A percentile compares a stretch with the other conserved stretches of the same genome.
These are phyloP conservation scores for Penicillium parvum DNA, from an alignment of 495 filamentous ascomycete genomes.

Conservation along the genomic window DNA sequence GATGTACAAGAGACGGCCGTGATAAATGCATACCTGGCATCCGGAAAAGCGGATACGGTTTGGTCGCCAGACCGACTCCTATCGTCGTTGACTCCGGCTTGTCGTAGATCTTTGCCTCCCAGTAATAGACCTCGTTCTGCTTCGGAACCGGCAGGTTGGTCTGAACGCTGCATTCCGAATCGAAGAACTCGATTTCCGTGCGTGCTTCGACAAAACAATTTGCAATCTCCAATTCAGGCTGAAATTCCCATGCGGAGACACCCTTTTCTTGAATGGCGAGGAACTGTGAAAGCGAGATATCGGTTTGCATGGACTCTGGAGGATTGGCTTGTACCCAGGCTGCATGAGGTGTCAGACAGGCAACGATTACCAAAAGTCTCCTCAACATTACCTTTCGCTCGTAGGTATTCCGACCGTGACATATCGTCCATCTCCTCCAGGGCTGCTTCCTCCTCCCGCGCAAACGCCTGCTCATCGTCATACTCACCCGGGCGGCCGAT, in stretches of 20 bases:
- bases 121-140: conserved; percentile 99
- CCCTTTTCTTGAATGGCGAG: conserved; percentile 98
- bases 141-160: conserved; percentile 95
- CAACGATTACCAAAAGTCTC: conserved; percentile 6
- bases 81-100: conserved; percentile 85
- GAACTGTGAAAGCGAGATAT: conserved; percentile 96
- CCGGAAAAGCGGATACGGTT: conserved; percentile 92
- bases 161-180: conserved; percentile 95
- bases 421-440: conserved; percentile 95
- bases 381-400: conserved; percentile 76
- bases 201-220: conserved; percentile 97
- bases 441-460: conserved; percentile 89
- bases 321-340: conserved; percentile 94
- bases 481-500: conserved; percentile 93
- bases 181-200: conserved; percentile 98
- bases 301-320: conserved; percentile 89
- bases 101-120: conserved; percentile 98
- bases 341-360: conserved; percentile 30
- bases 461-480: conserved; percentile 93
- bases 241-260: conserved; percentile 98
- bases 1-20: background rate
- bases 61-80: conserved; percentile 89
- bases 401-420: conserved; percentile 79
- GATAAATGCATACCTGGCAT: conserved; percentile 70
- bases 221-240: conserved; percentile 95